Conservation (phyloP, 805 yeast species). For the Schwanniomyces sp. region DNA sequence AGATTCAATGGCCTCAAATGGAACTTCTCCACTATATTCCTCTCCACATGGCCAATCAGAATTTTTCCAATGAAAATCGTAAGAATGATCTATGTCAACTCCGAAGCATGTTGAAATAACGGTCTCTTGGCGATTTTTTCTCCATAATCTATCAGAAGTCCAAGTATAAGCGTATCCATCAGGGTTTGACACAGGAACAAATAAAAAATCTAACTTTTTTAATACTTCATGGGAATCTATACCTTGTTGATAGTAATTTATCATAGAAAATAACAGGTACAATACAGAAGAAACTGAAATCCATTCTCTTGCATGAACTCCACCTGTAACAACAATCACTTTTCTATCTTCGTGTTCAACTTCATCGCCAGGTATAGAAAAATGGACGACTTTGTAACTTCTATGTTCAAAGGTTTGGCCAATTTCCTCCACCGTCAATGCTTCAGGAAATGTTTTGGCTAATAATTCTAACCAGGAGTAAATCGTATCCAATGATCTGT, state of each 20-base stretch:
- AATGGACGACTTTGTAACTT: constrained; percentile 63
- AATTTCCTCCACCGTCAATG: constrained; percentile 61
- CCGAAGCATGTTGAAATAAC: constrained; percentile 66
- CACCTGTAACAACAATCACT: constrained; percentile 78
- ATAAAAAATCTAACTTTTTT: constrained; percentile 63
- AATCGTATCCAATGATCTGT: constrained; percentile 65
- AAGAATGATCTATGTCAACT: constrained; percentile 83
- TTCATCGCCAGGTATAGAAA: constrained; percentile 48
- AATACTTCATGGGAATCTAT: constrained; percentile 42
- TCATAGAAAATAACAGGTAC: constrained; percentile 45
- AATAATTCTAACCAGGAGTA: constrained; percentile 70
- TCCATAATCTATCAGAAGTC: constrained; percentile 80
- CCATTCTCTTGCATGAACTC: constrained; percentile 93
- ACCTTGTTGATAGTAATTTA: constrained; percentile 27
- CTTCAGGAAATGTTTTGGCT: constrained; percentile 59
- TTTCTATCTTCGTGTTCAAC: constrained; percentile 39
- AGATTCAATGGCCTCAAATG: constrained; percentile 54
- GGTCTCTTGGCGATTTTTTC: constrained; percentile 82
- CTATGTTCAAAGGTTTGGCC: constrained; percentile 80
- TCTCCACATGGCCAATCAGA: constrained; percentile 80
- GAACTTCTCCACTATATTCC: constrained; percentile 73
- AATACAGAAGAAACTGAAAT: constrained; percentile 69
- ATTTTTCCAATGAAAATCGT: constrained; percentile 68
- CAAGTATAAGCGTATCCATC: constrained; percentile 89
- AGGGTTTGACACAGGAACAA: constrained; percentile 85